Evolutionary conservation across 352 stramenopile species (phyloP).

Genomic region (Phytophthora citrophthora): DNA sequence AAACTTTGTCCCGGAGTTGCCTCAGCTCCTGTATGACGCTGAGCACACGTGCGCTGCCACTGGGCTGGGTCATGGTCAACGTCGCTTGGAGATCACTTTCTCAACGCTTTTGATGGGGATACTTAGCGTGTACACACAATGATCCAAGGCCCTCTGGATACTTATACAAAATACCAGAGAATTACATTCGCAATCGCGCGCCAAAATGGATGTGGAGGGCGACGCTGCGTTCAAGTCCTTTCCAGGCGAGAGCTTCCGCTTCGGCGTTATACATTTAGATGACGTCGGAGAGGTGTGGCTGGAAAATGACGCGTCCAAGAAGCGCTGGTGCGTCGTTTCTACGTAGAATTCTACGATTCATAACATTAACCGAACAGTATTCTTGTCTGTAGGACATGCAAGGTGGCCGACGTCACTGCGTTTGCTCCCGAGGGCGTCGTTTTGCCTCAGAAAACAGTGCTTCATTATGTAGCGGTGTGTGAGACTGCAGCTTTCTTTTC

Average conservation of each 20-base stretch:
- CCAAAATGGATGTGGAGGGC: constrained; percentile 31
- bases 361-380: too few species aligned
- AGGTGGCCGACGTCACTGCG: constrained; percentile 16
- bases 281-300: constrained; percentile 20
- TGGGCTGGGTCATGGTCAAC: constrained; percentile 38
- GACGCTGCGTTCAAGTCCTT: constrained; percentile 27
- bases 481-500: neutral
- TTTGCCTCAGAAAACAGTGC: constrained; percentile 23
- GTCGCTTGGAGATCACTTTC: constrained; percentile 29
- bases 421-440: constrained; percentile 26
- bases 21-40: constrained; percentile 71
- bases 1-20: constrained; percentile 52
- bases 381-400: constrained; percentile 17
- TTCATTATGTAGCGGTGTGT: constrained; percentile 33
- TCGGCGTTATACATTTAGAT: constrained; percentile 8
- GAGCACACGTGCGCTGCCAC: constrained; percentile 57
- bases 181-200: constrained; percentile 5
- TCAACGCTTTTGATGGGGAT: constrained; percentile 2
- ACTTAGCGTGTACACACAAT: neutral
- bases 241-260: constrained; percentile 30
- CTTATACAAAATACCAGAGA: constrained; percentile 2
- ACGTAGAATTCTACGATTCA: too few species aligned
- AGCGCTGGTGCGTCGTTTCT: constrained; percentile 21
- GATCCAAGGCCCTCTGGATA: neutral
- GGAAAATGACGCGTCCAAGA: constrained; percentile 23